phyloP scores from a whole-genome alignment of 345 rosid genomes.

The Hibiscus tridactylites region DNA sequence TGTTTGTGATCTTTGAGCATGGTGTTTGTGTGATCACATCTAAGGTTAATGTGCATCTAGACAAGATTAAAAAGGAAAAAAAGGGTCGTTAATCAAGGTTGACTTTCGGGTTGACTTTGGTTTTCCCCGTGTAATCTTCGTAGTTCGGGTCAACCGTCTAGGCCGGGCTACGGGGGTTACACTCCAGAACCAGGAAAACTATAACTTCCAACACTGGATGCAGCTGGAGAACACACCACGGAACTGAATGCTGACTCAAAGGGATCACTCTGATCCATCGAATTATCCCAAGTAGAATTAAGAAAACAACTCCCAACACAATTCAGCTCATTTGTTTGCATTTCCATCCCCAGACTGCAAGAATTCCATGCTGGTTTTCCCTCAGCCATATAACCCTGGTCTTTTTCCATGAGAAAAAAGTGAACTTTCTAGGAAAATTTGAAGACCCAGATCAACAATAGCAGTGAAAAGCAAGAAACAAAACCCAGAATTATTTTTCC shows the following conservation, averaged over 20 bases:
- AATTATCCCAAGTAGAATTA: constrained; percentile 33
- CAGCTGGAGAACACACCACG: constrained; percentile 48
- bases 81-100: too few species aligned
- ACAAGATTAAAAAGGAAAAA: too few species aligned
- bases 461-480: not conserved
- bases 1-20: too few species aligned
- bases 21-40: too few species aligned
- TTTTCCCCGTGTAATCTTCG: too few species aligned
- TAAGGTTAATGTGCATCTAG: too few species aligned
- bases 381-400: constrained; percentile 9
- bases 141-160: too few species aligned
- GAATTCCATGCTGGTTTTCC: constrained; percentile 16
- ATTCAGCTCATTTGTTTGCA: constrained; percentile 15
- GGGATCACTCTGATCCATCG: constrained; percentile 65
- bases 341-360: constrained; percentile 20
- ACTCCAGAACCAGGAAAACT: not conserved
- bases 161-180: too few species aligned
- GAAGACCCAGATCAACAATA: constrained; percentile 5
- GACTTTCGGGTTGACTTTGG: too few species aligned
- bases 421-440: not conserved
- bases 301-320: constrained; percentile 17
- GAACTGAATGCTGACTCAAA: constrained; percentile 63
- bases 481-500: not conserved
- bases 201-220: constrained; percentile 22
- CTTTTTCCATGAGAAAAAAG: too few species aligned